phyloP scores from a whole-genome alignment of 257 asterid genomes.

The Verbascum thapsus region DNA sequence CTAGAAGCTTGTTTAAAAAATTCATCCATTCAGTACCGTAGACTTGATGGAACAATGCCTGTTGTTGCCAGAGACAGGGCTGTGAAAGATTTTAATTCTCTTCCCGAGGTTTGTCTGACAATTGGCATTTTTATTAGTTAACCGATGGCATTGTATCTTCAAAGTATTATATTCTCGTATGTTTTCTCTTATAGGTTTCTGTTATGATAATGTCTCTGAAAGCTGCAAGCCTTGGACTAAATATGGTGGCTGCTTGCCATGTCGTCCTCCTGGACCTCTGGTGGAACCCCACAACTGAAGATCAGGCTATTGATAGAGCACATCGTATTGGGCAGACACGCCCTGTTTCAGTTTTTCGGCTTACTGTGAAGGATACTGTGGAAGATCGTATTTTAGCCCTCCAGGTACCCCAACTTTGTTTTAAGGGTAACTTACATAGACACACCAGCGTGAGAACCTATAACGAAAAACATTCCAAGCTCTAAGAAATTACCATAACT shows the following conservation, averaged over 20 bases:
- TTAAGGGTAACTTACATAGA: too few relatives aligned
- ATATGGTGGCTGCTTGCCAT: slow-evolving; percentile 96
- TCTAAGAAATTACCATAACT: too few relatives aligned
- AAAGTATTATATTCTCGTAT: slow-evolving; percentile 16
- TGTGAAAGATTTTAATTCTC: slow-evolving; percentile 86
- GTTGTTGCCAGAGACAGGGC: slow-evolving; percentile 89
- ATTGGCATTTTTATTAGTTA: slow-evolving; percentile 20
- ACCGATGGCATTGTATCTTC: slow-evolving; percentile 8
- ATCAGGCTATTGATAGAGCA: slow-evolving; percentile 97
- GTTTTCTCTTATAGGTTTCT: slow-evolving; percentile 60
- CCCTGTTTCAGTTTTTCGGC: slow-evolving; percentile 87
- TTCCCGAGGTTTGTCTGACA: slow-evolving; percentile 72
- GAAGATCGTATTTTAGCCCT: slow-evolving; percentile 97
- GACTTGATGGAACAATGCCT: slow-evolving; percentile 97
- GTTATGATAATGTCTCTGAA: slow-evolving; percentile 96
- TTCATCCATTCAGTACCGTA: slow-evolving; percentile 72
- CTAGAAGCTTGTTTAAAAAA: slow-evolving; percentile 77
- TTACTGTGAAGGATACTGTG: slow-evolving; percentile 92
- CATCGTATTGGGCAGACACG: slow-evolving; percentile 98
- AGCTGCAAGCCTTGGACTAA: slow-evolving; percentile 98
- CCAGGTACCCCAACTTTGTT: slow-evolving; percentile 55
- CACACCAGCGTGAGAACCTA: too few relatives aligned
- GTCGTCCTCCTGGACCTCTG: slow-evolving; percentile 94
- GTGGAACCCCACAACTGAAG: slow-evolving; percentile 99
- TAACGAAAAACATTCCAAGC: too few relatives aligned